Base-by-base conservation (phyloP, 2,329 filamentous ascomycete genomes). In the Pseudogymnoascus sp. region DNA sequence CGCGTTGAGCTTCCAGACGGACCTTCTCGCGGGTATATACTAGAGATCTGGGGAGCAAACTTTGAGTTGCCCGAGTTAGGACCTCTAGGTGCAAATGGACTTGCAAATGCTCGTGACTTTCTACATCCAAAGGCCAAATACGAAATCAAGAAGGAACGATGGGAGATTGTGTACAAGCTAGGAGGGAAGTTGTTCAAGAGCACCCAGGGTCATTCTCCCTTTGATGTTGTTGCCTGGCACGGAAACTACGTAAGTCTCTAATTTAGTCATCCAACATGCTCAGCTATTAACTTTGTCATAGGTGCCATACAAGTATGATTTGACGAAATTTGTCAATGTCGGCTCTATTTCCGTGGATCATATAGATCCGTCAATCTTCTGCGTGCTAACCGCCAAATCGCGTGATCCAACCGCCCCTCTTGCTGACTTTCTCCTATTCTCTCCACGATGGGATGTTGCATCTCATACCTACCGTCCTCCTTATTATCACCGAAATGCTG, bases 181-280 rank as follows among this genome's bases (percentile, higher is more conserved):
- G 84, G 84, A 72, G 86, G 88, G 68, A 78, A 78, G 36, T 81
- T 90, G 62, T 89, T 87, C 76, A 75, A 77, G 43, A 84, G 86
- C 12, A 77, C 73, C 49, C 88, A 91, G 75, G 72, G 80, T n/a
- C 89, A 91, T 73, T 87, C 84, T 0, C 88, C 89, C 0, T 92
- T 90, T 69, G 88, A 92, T 70, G 83, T 92, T 0, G 88, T 91
- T 1, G 88, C 86, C 3, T 92, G 88, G 88, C 88, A 91, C 72
- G 88, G 88, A 38, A 38, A 38, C 5, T 38, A 38, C 36, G 36
- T 38, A 76, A 6, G 79, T 79, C 65, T 76, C 74, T 3, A 78
- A 80, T 63, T 77, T 78, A 68, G 77, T 77, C 75, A 76, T 76
- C 8, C 3, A 9, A 34, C 31, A 34, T 34, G 31, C 31, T 34